Percentiles rank a stretch among this genome's conserved stretches.
phyloP scores from a whole-genome alignment of 805 yeast genomes.

The Wickerhamiella hasegawae region DNA sequence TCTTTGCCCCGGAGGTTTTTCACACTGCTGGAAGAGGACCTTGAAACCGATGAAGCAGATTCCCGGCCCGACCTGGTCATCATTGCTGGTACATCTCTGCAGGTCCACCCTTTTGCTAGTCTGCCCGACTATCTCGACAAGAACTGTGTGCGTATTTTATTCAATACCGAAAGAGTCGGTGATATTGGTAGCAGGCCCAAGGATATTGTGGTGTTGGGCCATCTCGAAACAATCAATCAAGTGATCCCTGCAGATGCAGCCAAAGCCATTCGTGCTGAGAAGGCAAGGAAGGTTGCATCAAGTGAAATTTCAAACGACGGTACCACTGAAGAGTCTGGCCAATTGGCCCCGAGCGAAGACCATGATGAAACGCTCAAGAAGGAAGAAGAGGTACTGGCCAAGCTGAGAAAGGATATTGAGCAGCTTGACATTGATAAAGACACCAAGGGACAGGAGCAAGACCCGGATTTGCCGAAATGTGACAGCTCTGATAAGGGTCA shows the following conservation, averaged over 20 bases:
- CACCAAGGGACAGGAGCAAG: too few relatives aligned
- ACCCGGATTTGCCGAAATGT: too few relatives aligned
- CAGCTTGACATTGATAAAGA: too few relatives aligned
- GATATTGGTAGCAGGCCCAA: slow-evolving; percentile 36
- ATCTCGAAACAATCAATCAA: slow-evolving; percentile 35
- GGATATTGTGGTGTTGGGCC: slow-evolving; percentile 46
- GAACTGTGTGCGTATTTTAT: slow-evolving; percentile 39
- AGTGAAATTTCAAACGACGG: too few relatives aligned
- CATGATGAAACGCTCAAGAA: too few relatives aligned
- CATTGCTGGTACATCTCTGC: slow-evolving; percentile 83
- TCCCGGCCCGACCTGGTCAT: slow-evolving; percentile 46
- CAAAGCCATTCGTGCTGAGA: background rate
- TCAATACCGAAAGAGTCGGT: slow-evolving; percentile 70
- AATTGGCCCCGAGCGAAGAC: too few relatives aligned
- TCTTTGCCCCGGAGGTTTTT: slow-evolving; percentile 59
- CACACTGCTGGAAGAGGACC: slow-evolving; percentile 46
- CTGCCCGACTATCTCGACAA: slow-evolving; percentile 50
- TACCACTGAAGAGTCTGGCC: too few relatives aligned
- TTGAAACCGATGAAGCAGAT: slow-evolving; percentile 19
- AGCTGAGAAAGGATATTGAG: background rate
- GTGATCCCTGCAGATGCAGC: background rate
- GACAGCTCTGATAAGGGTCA: too few relatives aligned
- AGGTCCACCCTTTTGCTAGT: slow-evolving; percentile 82
- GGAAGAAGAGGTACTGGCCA: background rate
- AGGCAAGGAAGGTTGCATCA: too few relatives aligned